Conservation (phyloP, 2,329 filamentous ascomycete species). For the Leptographium lundbergii region DNA sequence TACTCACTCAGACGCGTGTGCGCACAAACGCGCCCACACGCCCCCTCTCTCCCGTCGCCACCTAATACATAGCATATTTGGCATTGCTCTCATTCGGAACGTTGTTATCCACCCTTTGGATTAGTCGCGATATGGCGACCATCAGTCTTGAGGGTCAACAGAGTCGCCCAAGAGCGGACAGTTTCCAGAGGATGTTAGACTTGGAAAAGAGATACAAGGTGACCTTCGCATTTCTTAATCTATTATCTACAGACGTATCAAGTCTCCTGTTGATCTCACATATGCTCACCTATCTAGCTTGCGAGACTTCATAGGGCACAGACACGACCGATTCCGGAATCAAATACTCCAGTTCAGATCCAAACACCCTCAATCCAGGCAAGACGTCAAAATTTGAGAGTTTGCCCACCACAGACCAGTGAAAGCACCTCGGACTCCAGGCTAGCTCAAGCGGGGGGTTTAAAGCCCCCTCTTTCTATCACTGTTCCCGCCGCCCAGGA, state of each 20-base stretch:
- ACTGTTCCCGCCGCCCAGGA: background rate
- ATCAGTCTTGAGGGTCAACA: background rate
- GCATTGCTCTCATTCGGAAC: background rate
- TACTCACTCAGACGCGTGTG: too few species aligned
- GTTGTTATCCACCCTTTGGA: background rate
- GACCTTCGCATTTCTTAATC: slow-evolving; percentile 15
- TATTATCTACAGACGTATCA: slow-evolving; percentile 4
- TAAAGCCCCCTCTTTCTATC: slow-evolving; percentile 18
- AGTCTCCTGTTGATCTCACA: slow-evolving; percentile 8
- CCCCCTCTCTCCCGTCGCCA: too few species aligned
- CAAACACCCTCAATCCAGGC: slow-evolving; percentile 12
- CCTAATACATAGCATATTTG: background rate
- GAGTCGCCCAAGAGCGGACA: slow-evolving; percentile 25
- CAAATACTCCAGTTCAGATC: slow-evolving; percentile 5
- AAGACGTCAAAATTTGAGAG: slow-evolving; percentile 13
- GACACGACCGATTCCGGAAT: slow-evolving; percentile 3
- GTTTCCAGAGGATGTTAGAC: slow-evolving; percentile 46
- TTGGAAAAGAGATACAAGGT: slow-evolving; percentile 47
- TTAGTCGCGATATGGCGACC: slow-evolving; percentile 6
- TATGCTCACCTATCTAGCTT: slow-evolving; percentile 12
- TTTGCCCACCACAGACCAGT: slow-evolving; percentile 12
- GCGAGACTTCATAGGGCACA: slow-evolving; percentile 14
- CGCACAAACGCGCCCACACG: too few species aligned
- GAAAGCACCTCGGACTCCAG: slow-evolving; percentile 8
- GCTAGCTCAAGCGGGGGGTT: background rate